Evolutionary conservation across 2,329 filamentous ascomycete species (phyloP).

Genomic region (Gnomoniopsis sp.): DNA sequence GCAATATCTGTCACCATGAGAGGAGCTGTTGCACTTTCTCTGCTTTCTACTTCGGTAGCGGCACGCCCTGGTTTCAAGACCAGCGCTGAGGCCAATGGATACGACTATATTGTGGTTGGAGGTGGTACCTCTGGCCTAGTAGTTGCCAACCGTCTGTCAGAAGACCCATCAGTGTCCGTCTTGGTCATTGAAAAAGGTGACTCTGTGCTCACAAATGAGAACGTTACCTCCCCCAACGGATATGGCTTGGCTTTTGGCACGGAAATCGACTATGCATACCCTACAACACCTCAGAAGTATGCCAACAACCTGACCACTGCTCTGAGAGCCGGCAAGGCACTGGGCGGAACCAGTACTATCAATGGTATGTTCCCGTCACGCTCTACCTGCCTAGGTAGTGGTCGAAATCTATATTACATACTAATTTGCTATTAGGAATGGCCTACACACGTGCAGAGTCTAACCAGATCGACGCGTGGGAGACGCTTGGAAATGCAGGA

Average conservation of each 20-base stretch:
- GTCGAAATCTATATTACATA: background rate
- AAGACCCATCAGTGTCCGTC: slow-evolving; percentile 32
- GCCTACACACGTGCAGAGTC: slow-evolving; percentile 4
- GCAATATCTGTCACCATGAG: background rate
- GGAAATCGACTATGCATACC: background rate
- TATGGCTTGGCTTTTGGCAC: slow-evolving; percentile 1
- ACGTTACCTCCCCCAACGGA: background rate
- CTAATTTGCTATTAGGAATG: background rate
- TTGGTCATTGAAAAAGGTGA: slow-evolving; percentile 37
- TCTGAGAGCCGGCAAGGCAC: slow-evolving; percentile 1
- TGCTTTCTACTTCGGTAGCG: background rate
- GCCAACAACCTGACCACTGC: background rate
- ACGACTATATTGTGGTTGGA: slow-evolving; percentile 45
- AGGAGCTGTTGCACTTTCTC: background rate
- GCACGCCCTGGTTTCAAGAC: background rate
- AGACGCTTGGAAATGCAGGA: slow-evolving; percentile 23
- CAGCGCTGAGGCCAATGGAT: background rate
- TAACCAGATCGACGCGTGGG: slow-evolving; percentile 26
- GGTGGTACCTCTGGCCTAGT: slow-evolving; percentile 46
- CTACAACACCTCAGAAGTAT: background rate
- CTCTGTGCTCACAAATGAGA: background rate
- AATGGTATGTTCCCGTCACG: background rate
- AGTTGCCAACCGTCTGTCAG: slow-evolving; percentile 38
- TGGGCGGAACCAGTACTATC: slow-evolving; percentile 7
- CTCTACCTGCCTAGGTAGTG: too few relatives aligned